Evolutionary conservation across 139 green algal genomes (phyloP), one percentile per base, ranked within the genome.

Genomic region (Chlamydomonas eustigma): DNA sequence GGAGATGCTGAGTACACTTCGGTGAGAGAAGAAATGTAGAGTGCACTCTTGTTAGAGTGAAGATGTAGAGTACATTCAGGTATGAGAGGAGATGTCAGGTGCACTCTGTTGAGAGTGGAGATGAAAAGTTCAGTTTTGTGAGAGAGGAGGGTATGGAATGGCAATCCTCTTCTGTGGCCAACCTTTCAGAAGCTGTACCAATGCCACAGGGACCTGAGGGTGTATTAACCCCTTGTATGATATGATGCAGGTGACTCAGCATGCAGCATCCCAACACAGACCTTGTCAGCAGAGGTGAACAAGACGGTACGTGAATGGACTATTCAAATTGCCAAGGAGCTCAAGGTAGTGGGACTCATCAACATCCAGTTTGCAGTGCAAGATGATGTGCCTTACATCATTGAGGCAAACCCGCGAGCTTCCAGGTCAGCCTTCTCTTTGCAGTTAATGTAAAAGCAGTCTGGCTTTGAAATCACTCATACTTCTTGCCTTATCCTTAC

Each of bases 281-380:
- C 91, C 34, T 92, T 99, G 58, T 78, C 88, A 18, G 71, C 87
- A 6, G 83, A 91, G 50, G 88, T 86, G 44, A 84, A 97, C 35
- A 83, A 86, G 24, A 91, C 74, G 64, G 93, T 98, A 71, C 85
- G 94, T 50, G 87, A 95, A 18, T 98, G 93, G 96, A 98, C 94
- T 0, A 76, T 85, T 39, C 85, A 89, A 69, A 83, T 99, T 12
- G 94, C 94, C 4, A 89, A 88, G 71, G 92, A 84, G 71, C 92
- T 99, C 6, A 87, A 91, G 2, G 96, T 99, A 50, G 85, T 98
- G 12, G 96, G 96, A 4, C 89, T 99, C 37, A 97, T 99, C 87
- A 99, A 99, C 89, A 95, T 98, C 77, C 96, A 99, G 90, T 98
- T 98, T 74, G 93, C 91, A 18, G 87, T 99, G 28, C 90, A 95